Base-by-base conservation (phyloP, 1,284 basidiomycete species). In the Paramarasmius palmivorus region DNA sequence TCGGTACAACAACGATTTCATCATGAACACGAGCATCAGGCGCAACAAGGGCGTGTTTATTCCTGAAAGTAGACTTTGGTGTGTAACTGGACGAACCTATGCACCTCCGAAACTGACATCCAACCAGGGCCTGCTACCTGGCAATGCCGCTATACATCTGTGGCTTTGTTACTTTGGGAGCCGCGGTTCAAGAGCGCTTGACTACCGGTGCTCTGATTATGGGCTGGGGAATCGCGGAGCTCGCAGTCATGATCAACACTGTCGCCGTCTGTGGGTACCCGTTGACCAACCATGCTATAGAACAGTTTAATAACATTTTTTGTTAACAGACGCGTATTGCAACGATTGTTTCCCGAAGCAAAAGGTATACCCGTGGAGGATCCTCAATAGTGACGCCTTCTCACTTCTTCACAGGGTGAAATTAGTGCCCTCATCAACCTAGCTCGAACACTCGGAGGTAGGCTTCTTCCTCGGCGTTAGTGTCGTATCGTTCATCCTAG, bases 31-130 rank as follows among this genome's bases (percentile, higher is more conserved):
- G 12, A 73, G 69, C 44, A 81, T 85, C 56, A 71, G 73, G 39
- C 64, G 76, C 22, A 84, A 86, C 61, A 69, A 73, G 0, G 86
- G 86, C 55, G 78, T 88, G 23, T 86, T 87, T 64, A 77, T 82
- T 57, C 82, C 86, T 0, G 86, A 88, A 64, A 77, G 66, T 59
- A 79, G 86, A 37, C 66, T 88, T 9, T 88, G 86, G 86, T 84
- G 56, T 25, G 76, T 66, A 15, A 52, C 15, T 10, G 17, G 36
- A 42, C 4, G 15, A 41, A 15, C 6, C 32, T 29, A 14, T 22
- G 35, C 3, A 10, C 34, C n/a, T 38, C n/a, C 14, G n/a, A 22
- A 32, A 26, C 32, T 32, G 4, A 44, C 34, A 23, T 36, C 36
- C 38, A 36, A 25, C 17, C 40, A 85, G 84, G 82, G 75, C 82